Evolutionary conservation across 176 grass and related monocot genomes (phyloP).

Genomic region (Triticum timopheevii): DNA sequence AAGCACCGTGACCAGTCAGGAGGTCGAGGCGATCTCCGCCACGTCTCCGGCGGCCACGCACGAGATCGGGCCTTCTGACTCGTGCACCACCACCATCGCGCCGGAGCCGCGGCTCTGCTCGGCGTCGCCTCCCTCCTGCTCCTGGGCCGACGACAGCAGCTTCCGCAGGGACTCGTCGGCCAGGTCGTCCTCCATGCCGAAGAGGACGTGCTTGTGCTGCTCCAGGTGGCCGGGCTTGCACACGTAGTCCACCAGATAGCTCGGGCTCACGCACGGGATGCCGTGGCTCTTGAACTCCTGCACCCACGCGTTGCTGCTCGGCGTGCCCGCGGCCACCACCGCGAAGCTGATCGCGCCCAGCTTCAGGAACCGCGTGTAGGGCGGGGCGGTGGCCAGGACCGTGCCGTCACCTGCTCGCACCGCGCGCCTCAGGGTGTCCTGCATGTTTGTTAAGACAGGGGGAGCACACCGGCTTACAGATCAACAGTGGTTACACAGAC

Average conservation of each 20-base stretch:
- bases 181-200: slow-evolving; percentile 56
- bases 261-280: slow-evolving; percentile 73
- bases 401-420: slow-evolving; percentile 83
- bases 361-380: slow-evolving; percentile 70
- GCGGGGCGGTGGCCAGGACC: slow-evolving; percentile 82
- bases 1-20: too few species aligned
- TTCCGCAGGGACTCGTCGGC: slow-evolving; percentile 65
- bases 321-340: slow-evolving; percentile 49
- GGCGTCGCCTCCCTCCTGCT: background rate
- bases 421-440: slow-evolving; percentile 87
- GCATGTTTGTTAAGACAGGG: background rate
- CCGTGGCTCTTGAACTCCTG: slow-evolving; percentile 65
- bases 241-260: slow-evolving; percentile 85
- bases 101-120: background rate
- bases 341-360: slow-evolving; percentile 49
- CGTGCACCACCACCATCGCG: background rate
- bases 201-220: slow-evolving; percentile 64
- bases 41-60: background rate
- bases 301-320: slow-evolving; percentile 54
- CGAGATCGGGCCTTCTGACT: background rate
- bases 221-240: slow-evolving; percentile 70
- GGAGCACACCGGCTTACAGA: background rate
- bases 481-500: too few species aligned
- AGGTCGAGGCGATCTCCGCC: background rate
- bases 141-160: slow-evolving; percentile 3